A percentile compares a stretch with the other conserved stretches of the same genome.
Evolutionary conservation across 2,329 filamentous ascomycete genomes (phyloP).

Genomic region (Huntiella decipiens): DNA sequence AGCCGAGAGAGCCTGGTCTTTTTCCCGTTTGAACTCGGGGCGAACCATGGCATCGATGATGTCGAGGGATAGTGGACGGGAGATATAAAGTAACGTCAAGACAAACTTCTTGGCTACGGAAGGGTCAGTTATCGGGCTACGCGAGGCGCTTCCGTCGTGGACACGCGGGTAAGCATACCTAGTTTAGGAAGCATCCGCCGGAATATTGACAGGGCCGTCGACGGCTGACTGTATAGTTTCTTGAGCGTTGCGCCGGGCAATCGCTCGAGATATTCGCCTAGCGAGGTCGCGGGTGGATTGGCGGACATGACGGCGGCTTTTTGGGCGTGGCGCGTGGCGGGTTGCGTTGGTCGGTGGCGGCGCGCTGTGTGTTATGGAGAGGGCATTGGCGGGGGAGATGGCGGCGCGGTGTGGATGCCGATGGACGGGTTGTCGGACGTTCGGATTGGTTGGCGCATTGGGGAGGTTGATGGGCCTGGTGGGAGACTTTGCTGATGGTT

Average conservation of each 20-base stretch:
- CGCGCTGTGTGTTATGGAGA: too few relatives aligned
- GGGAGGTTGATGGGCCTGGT: too few relatives aligned
- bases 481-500: too few relatives aligned
- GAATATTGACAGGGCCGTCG: constrained; percentile 87
- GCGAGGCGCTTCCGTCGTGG: neutral
- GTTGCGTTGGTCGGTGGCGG: too few relatives aligned
- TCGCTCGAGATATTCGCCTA: constrained; percentile 83
- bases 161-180: constrained; percentile 26
- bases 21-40: constrained; percentile 34
- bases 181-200: constrained; percentile 89
- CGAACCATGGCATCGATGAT: constrained; percentile 79
- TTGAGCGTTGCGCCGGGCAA: constrained; percentile 77
- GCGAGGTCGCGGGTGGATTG: constrained; percentile 26
- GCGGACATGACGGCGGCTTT: constrained; percentile 23
- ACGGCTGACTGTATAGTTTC: constrained; percentile 87
- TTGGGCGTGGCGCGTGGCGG: too few relatives aligned
- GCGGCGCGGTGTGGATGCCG: too few relatives aligned
- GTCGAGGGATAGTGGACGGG: constrained; percentile 54
- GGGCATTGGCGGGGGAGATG: too few relatives aligned
- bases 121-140: neutral
- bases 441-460: too few relatives aligned
- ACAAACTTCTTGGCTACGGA: constrained; percentile 77
- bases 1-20: constrained; percentile 66
- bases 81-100: constrained; percentile 87
- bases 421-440: too few relatives aligned